phyloP scores from a whole-genome alignment of 495 filamentous ascomycete species.

The Hypoxylon lienhwacheense region DNA sequence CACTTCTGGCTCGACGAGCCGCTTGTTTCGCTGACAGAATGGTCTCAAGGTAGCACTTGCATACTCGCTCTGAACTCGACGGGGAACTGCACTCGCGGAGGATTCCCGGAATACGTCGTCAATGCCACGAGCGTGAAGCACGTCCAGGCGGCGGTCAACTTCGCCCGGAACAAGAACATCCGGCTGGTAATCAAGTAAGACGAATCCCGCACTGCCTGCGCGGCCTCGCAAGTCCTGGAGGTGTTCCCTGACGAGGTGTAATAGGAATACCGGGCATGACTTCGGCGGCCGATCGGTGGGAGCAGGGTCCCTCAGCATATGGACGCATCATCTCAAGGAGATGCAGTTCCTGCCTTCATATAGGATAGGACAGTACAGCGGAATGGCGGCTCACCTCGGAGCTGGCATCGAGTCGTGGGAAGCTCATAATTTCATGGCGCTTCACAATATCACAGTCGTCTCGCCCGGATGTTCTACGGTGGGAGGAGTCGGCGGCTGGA shows the following conservation, averaged over 20 bases:
- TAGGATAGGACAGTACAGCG: slow-evolving; percentile 41
- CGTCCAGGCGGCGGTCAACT: slow-evolving; percentile 60
- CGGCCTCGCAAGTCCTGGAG: neutral
- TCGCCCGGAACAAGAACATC: slow-evolving; percentile 60
- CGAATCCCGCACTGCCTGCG: neutral
- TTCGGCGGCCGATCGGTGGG: slow-evolving; percentile 57
- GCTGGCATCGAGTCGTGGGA: slow-evolving; percentile 50
- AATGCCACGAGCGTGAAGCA: slow-evolving; percentile 57
- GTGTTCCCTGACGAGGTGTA: neutral
- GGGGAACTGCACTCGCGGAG: slow-evolving; percentile 56
- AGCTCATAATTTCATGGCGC: slow-evolving; percentile 37
- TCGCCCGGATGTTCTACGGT: slow-evolving; percentile 46
- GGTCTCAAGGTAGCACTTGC: slow-evolving; percentile 47
- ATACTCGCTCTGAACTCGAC: slow-evolving; percentile 24
- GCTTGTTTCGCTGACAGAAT: slow-evolving; percentile 39
- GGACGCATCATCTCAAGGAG: slow-evolving; percentile 59
- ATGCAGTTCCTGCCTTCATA: slow-evolving; percentile 48
- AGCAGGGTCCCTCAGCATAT: slow-evolving; percentile 58
- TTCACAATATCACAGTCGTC: slow-evolving; percentile 44
- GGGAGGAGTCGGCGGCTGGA: slow-evolving; percentile 41
- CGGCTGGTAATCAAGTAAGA: slow-evolving; percentile 61
- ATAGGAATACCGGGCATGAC: slow-evolving; percentile 69
- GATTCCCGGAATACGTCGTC: slow-evolving; percentile 61
- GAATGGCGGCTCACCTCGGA: slow-evolving; percentile 46
- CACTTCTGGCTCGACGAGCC: slow-evolving; percentile 47